Base-by-base conservation (phyloP, 768 basidiomycete genomes). In the Brasilioporus rufonigricans region DNA sequence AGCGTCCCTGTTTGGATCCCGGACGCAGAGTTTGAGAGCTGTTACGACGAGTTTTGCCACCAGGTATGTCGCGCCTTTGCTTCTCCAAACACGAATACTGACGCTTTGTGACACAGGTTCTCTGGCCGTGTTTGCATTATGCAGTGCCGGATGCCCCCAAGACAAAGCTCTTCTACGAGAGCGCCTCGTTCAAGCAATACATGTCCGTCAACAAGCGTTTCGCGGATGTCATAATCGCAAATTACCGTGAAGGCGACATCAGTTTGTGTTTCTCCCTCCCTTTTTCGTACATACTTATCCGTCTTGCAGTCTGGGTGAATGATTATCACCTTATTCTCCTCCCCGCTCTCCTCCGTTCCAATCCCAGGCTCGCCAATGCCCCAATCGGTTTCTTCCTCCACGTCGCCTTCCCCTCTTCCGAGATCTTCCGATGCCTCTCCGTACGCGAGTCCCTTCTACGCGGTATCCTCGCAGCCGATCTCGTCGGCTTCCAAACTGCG, bases 291-390 rank as follows among this genome's bases (percentile, higher is more conserved):
- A 21, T 23, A 0, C 58, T 64, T 44, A 66, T 48, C 38, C 4
- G 3, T 35, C 4, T 49, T 21, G 8, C 18, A 80, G 79, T 91
- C 62, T 90, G 87, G 87, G 80, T 91, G 4, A 93, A 99, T 72
- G 96, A 98, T 74, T 99, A 98, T 72, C 96, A 99, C 66, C 85
- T 98, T 45, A 88, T 97, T 78, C 86, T 98, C 46, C 83, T 97
- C 10, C 96, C 96, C 1, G 79, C 81, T 40, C 85, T 98, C 73
- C 81, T 98, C 27, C 86, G 95, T 47, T 78, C 84, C 26, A 58
- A 79, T 73, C 23, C 77, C 69, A 51, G 79, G 65, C 67, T 92
- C 8, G 48, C 64, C 13, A 53, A 71, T 14, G 75, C 74, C 2
- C 73, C 76, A 39, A 79, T 81, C 56, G 83, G 89, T 2, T 97